Base-by-base conservation (phyloP, 1,139 yeast species). In the Kazachstania sp. region DNA sequence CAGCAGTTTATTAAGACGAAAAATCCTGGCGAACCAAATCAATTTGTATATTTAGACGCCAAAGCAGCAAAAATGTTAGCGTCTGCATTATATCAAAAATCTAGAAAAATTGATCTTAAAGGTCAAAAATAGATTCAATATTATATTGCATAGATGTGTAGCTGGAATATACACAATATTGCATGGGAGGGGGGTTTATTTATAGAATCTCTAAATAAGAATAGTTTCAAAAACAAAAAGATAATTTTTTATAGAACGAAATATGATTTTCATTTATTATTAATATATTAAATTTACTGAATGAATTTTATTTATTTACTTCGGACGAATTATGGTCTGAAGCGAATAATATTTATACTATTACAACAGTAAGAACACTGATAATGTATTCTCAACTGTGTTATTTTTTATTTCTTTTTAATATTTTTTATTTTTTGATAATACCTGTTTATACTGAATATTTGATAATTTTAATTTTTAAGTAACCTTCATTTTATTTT, bases 81-180 rank as follows among this genome's bases (percentile, higher is more conserved):
- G 12, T 71, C 71, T 44, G 67, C 69, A 8, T 69, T 76, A 16
- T 71, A 73, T 46, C 67, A 69, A 43, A 67, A 73, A 20, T 72
- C 76, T 54, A 76, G 72, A 50, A 83, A 77, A 60, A 81, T 90
- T n/a, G 97, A 90, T 62, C 88, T 90, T 51, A 90, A 88, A 69
- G 97, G 97, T 0, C 97, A 90, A 64, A 74, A 83, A 18, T 85
- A 63, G 61, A 12, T 26, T 7, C 5, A 15, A 3, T 15, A 3
- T 13, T 32, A 15, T 32, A 9, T n/a, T n/a, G 8, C 5, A 15
- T 23, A 23, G 28, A 23, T 7, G 28, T 23, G 28, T 23, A 23
- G 28, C 28, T 23, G 28, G 28, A 23, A 23, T 9, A 23, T 23
- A 23, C 28, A 23, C 28, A 23, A 7, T 9, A 3, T 7, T 23